Evolutionary conservation across 805 yeast genomes (phyloP).

Genomic region (Nadsonia fulvescens): DNA sequence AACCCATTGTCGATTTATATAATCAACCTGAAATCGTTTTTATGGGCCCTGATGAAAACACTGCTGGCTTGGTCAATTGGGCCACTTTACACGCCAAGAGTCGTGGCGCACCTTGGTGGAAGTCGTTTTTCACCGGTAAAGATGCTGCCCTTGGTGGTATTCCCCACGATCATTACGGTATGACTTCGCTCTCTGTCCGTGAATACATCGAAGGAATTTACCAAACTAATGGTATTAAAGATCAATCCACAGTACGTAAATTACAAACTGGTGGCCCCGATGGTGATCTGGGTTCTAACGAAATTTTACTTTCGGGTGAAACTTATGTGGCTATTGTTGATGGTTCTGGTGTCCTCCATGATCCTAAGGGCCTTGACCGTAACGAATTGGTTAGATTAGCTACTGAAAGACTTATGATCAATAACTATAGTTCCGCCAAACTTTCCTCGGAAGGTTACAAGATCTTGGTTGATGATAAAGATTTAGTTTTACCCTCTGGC

Average conservation of each 20-base stretch:
- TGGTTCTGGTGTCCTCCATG: constrained; percentile 90
- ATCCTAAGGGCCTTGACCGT: constrained; percentile 77
- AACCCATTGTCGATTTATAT: constrained; percentile 68
- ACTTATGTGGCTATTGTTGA: constrained; percentile 77
- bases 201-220: constrained; percentile 80
- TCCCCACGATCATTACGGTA: constrained; percentile 95
- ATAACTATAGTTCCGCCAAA: constrained; percentile 44
- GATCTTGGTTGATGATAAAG: constrained; percentile 71
- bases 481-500: constrained; percentile 64
- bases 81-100: constrained; percentile 84
- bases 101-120: constrained; percentile 97
- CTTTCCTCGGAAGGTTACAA: constrained; percentile 63
- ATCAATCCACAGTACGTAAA: constrained; percentile 44
- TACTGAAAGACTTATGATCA: constrained; percentile 53
- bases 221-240: constrained; percentile 50
- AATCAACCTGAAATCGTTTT: constrained; percentile 76
- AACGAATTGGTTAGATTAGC: constrained; percentile 67
- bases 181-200: constrained; percentile 90
- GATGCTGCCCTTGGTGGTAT: constrained; percentile 86
- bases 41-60: constrained; percentile 99
- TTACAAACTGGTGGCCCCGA: constrained; percentile 98
- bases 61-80: constrained; percentile 93
- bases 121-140: constrained; percentile 93
- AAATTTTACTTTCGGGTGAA: constrained; percentile 76
- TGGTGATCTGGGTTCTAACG: constrained; percentile 94